Evolutionary conservation across 2,329 filamentous ascomycete genomes (phyloP).

Genomic region (Ilyonectria robusta): DNA sequence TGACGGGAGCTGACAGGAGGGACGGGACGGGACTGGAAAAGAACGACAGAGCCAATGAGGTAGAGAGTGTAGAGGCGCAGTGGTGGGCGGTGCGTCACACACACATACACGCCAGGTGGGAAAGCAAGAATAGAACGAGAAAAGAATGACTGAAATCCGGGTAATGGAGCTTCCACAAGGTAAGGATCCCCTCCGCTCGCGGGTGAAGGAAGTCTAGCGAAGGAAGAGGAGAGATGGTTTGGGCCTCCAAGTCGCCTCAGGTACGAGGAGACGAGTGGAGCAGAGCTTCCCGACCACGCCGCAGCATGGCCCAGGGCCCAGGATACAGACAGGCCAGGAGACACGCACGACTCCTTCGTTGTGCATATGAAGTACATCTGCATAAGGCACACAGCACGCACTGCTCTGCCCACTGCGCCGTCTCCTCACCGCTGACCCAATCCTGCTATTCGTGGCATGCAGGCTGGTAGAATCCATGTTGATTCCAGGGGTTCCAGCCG

Average conservation of each 20-base stretch:
- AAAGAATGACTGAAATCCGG: conserved; percentile 42
- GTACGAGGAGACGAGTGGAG: conserved; percentile 27
- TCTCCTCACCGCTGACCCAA: conserved; percentile 30
- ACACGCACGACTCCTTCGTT: conserved; percentile 25
- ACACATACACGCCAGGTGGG: conserved; percentile 23
- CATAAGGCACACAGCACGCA: not conserved
- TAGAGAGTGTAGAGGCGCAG: conserved; percentile 35
- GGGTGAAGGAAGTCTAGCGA: conserved; percentile 45
- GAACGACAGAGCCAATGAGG: conserved; percentile 36
- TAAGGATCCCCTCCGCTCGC: conserved; percentile 46
- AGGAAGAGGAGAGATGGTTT: conserved; percentile 40
- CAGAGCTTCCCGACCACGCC: conserved; percentile 3
- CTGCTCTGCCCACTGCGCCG: not conserved
- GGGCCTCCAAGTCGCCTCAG: conserved; percentile 16
- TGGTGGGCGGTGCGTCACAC: conserved; percentile 37
- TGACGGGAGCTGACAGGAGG: conserved; percentile 39
- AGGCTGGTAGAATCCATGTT: conserved; percentile 19
- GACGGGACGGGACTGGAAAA: conserved; percentile 21
- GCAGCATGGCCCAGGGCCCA: not conserved
- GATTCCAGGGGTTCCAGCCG: conserved; percentile 15
- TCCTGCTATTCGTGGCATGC: conserved; percentile 31
- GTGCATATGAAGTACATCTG: conserved; percentile 11
- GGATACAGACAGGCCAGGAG: conserved; percentile 11
- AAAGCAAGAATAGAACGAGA: conserved; percentile 33
- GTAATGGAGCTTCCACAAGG: conserved; percentile 26